Conservation (phyloP, 1,284 basidiomycete species). For the Puccinia novopanici region DNA sequence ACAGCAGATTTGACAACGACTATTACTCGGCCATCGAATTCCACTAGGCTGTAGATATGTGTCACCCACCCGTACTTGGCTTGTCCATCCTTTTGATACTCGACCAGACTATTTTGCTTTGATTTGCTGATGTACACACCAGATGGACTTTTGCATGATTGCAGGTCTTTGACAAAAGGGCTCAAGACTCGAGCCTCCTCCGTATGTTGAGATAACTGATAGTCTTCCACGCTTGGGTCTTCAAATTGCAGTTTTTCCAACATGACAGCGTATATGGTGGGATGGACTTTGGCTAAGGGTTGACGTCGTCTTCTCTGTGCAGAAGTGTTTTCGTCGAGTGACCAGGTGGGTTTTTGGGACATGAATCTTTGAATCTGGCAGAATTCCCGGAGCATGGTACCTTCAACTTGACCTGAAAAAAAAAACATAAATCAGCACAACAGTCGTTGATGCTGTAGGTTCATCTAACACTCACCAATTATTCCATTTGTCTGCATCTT, state of each 20-base stretch:
- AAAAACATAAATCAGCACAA: too few relatives aligned
- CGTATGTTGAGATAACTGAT: neutral
- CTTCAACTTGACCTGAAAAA: too few relatives aligned
- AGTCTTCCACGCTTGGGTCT: neutral
- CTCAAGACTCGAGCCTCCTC: neutral
- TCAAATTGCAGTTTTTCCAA: neutral
- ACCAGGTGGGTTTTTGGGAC: too few relatives aligned
- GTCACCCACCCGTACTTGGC: neutral
- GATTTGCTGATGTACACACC: slow-evolving; percentile 11
- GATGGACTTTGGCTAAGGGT: neutral
- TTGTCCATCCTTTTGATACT: neutral
- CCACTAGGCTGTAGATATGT: neutral
- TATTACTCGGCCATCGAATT: neutral
- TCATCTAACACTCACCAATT: too few relatives aligned
- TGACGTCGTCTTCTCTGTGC: too few relatives aligned
- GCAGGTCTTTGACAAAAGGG: neutral
- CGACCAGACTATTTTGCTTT: neutral
- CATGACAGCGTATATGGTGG: neutral
- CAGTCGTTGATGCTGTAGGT: too few relatives aligned
- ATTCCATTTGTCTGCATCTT: too few relatives aligned
- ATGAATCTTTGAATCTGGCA: too few relatives aligned
- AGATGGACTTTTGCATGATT: neutral
- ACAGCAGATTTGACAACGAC: neutral
- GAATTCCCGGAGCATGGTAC: too few relatives aligned
- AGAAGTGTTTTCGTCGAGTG: too few relatives aligned